A percentile compares a stretch with the other conserved stretches of the same genome.
Evolutionary conservation across 2,329 filamentous ascomycete genomes (phyloP).

Genomic region (Diaporthe citriasiana): DNA sequence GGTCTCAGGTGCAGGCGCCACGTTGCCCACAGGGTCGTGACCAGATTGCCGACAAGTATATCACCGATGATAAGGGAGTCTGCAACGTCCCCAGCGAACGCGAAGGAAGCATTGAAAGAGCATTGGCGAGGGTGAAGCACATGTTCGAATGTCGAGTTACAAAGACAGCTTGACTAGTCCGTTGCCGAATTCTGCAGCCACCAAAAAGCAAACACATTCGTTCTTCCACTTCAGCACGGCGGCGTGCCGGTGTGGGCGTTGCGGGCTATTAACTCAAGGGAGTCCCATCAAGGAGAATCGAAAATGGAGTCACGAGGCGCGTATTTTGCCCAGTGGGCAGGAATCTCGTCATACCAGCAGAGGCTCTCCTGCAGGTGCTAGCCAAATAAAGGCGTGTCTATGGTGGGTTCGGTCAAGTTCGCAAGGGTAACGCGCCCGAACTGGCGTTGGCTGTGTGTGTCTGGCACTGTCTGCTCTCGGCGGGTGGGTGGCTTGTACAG

Average conservation of each 20-base stretch:
- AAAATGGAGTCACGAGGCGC: neutral
- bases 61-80: neutral
- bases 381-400: neutral
- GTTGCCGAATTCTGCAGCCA: neutral
- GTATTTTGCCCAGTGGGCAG: constrained; percentile 5
- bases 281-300: neutral
- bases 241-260: neutral
- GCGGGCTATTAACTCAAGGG: neutral
- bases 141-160: neutral
- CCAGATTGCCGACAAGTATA: neutral
- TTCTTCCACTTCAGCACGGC: neutral
- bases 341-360: neutral
- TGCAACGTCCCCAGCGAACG: neutral
- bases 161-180: constrained; percentile 12
- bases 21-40: constrained; percentile 3
- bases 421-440: neutral
- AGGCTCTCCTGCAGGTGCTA: neutral
- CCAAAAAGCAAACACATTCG: constrained; percentile 12
- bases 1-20: neutral
- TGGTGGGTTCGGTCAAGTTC: neutral
- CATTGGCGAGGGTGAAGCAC: neutral
- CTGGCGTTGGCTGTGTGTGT: neutral
- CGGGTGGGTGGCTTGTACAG: neutral
- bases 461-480: constrained; percentile 3
- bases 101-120: neutral